These are phyloP conservation scores for Macadamia integrifolia DNA, from an alignment of 164 flowering plant species.

Conservation along the genomic window DNA sequence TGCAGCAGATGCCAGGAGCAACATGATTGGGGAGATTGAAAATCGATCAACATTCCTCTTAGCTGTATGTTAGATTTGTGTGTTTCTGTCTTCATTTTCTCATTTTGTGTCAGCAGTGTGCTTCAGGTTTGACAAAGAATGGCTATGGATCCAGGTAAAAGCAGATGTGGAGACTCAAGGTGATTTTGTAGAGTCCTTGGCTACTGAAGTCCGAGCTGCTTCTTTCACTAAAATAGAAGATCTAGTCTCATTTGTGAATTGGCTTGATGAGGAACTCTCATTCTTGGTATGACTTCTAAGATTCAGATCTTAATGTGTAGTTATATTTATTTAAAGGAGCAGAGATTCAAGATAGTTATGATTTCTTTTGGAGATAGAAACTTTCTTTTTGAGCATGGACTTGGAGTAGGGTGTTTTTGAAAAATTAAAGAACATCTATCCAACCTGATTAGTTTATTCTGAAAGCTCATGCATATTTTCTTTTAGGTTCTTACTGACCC, in stretches of 20 bases:
- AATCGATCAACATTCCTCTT: slow-evolving; percentile 86
- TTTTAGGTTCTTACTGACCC: neutral
- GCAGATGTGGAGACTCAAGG: slow-evolving; percentile 99
- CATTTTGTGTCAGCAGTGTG: neutral
- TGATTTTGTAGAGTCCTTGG: slow-evolving; percentile 88
- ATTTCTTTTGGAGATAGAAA: neutral
- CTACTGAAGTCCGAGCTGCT: slow-evolving; percentile 89
- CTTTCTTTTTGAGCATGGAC: neutral
- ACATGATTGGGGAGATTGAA: slow-evolving; percentile 97
- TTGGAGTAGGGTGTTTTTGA: neutral
- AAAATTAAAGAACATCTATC: too few relatives aligned
- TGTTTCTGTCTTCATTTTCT: neutral
- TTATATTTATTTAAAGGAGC: too few relatives aligned
- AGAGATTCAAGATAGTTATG: too few relatives aligned
- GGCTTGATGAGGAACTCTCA: slow-evolving; percentile 99
- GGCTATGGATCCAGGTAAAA: slow-evolving; percentile 61
- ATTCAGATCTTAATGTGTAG: slow-evolving; percentile 1
- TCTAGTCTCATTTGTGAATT: slow-evolving; percentile 80
- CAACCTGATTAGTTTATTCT: neutral
- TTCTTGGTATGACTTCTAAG: slow-evolving; percentile 63
- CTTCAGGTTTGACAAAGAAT: slow-evolving; percentile 1
- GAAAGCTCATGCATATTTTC: neutral
- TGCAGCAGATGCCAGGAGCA: slow-evolving; percentile 67
- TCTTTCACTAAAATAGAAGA: slow-evolving; percentile 74
- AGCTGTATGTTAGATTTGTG: slow-evolving; percentile 51